Evolutionary conservation across 495 filamentous ascomycete species (phyloP), one percentile per base, ranked within the genome.

Genomic region (Neurospora sp.): DNA sequence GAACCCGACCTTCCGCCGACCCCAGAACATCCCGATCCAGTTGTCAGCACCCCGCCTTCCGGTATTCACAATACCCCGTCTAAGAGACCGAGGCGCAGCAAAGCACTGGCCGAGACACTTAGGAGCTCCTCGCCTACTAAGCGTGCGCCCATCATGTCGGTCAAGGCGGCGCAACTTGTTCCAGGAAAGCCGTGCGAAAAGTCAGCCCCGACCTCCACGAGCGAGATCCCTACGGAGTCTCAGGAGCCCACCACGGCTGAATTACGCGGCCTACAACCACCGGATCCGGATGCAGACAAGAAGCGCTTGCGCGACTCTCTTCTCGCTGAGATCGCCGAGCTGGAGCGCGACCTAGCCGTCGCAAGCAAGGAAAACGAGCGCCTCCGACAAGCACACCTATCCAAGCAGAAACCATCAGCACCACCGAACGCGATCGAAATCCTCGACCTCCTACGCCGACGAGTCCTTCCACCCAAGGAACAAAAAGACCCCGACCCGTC

Each of bases 1-100:
- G 91, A 94, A 74, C 91, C 90, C 9, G 90, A 91, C 42, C 82
- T 94, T 31, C 91, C 91, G 9, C 90, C 90, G 10, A 93, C 91
- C 4, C 90, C 90, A 22, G 89, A 88, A 40, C 86, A 90, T 71
- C 87, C 79, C 16, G 86, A 88, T 74, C 85, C 86, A 6, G 79
- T 84, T 4, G 78, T 86, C 38, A 85, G 82, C 72, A 86, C 84
- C 1, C 86, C 86, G 27, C 85, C 86, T 1, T 75, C 77, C 12
- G 87, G 87, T 6, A 87, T 89, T 59, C 85, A 87, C 75, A 84
- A 85, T 69, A 86, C 84, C 3, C 85, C 86, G 22, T 83, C 85
- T 61, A 81, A 80, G 76, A 81, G 82, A 31, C 77, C 82, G 27
- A 81, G 79, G 75, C 79, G 81, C 44, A 82, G 79, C 70, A 80